A percentile compares a stretch with the other conserved stretches of the same genome.
Conservation (phyloP, 805 yeast genomes). For the Ogataea haglerorum region DNA sequence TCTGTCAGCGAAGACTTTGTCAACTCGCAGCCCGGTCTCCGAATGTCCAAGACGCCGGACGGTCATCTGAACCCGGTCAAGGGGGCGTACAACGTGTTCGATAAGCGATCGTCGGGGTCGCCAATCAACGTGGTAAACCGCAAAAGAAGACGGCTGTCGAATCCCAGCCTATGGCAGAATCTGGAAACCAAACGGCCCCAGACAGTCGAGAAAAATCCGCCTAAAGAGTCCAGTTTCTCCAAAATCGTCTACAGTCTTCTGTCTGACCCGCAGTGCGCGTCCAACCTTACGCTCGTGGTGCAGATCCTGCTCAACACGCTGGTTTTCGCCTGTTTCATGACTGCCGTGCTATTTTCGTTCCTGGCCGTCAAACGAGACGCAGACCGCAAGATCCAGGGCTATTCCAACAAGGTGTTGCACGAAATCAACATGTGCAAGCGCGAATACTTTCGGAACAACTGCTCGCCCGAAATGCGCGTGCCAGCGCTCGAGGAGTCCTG, state of each 20-base stretch:
- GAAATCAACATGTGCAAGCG: slow-evolving; percentile 68
- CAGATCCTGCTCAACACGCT: slow-evolving; percentile 28
- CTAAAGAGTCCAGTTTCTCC: slow-evolving; percentile 5
- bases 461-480: slow-evolving; percentile 59
- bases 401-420: slow-evolving; percentile 54
- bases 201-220: too few species aligned
- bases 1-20: slow-evolving; percentile 23
- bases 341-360: slow-evolving; percentile 20
- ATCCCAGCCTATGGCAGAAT: not conserved
- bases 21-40: slow-evolving; percentile 24
- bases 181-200: not conserved
- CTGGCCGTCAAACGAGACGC: slow-evolving; percentile 51
- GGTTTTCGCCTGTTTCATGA: slow-evolving; percentile 20
- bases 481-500: slow-evolving; percentile 76
- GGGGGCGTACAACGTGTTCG: slow-evolving; percentile 31
- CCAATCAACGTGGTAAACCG: slow-evolving; percentile 12
- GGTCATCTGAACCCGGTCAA: slow-evolving; percentile 28
- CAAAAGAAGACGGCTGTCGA: slow-evolving; percentile 19
- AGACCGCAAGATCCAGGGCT: slow-evolving; percentile 60
- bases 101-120: slow-evolving; percentile 16
- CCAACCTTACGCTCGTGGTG: slow-evolving; percentile 25
- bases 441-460: slow-evolving; percentile 68
- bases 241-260: slow-evolving; percentile 15
- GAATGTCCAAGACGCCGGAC: slow-evolving; percentile 17
- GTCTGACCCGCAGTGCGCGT: slow-evolving; percentile 27